Percentiles rank a stretch among this genome's conserved stretches.
phyloP scores from a whole-genome alignment of 768 basidiomycete species.

The Filobasidium wieringae region DNA sequence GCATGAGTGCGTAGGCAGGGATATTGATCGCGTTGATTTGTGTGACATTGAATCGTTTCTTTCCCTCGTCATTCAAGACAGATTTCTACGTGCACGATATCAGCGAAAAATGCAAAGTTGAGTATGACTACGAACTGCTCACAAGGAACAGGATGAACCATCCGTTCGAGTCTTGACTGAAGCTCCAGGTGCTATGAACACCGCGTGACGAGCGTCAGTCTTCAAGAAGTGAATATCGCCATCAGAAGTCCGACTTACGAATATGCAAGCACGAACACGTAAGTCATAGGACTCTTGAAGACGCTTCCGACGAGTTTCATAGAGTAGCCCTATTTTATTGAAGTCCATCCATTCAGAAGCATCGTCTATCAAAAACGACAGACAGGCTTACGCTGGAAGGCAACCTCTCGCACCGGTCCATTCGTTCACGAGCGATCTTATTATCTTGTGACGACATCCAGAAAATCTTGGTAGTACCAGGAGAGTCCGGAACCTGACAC shows the following conservation, averaged over 20 bases:
- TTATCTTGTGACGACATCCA: constrained; percentile 20
- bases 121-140: neutral
- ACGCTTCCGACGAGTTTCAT: constrained; percentile 8
- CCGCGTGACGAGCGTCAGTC: neutral
- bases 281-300: constrained; percentile 17
- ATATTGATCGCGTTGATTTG: constrained; percentile 24
- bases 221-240: neutral
- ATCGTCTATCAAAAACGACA: neutral
- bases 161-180: constrained; percentile 19
- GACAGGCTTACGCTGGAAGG: constrained; percentile 13
- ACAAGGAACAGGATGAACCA: constrained; percentile 24
- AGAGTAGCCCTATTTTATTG: neutral
- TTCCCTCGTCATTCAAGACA: constrained; percentile 18
- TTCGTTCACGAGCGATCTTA: constrained; percentile 12
- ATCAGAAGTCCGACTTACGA: constrained; percentile 1
- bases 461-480: constrained; percentile 15
- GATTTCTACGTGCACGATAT: constrained; percentile 17
- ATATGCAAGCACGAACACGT: constrained; percentile 18
- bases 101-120: neutral
- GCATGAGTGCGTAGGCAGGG: constrained; percentile 20
- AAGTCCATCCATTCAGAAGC: neutral
- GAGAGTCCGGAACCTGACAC: constrained; percentile 13
- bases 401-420: constrained; percentile 16
- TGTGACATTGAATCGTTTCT: constrained; percentile 12
- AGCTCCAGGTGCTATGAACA: constrained; percentile 13